Evolutionary conservation across 2,329 filamentous ascomycete genomes (phyloP), one percentile per base, ranked within the genome.

Genomic region (Fusarium globosum): DNA sequence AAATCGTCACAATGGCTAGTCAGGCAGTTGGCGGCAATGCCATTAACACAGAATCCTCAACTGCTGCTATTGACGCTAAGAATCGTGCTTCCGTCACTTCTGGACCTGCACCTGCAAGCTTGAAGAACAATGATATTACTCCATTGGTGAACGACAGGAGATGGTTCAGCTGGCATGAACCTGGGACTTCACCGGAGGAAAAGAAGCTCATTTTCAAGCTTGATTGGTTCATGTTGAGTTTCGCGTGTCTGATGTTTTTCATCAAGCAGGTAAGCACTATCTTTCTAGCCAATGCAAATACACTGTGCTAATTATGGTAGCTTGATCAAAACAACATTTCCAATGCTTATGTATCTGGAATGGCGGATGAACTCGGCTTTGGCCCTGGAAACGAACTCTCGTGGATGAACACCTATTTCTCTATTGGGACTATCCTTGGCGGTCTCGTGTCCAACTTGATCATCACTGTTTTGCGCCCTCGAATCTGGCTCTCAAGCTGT

Each of bases 281-380:
- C 30, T 30, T 4, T 30, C 30, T 4, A 30, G 30, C 30, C 4
- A 4, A 30, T 21, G 12, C 30, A 30, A 30, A 30, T 26, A 20
- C 16, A 18, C 26, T 11, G 20, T 46, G 49, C 67, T 75, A 36
- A 76, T 15, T 39, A 6, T 8, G 23, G 21, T 30, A 79, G 76
- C 81, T 87, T 15, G 86, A 87, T 69, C 80, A 82, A 45, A 83
- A 82, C 66, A 85, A 86, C 64, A 78, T 87, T 48, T 83, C 83
- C 65, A 87, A 87, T 73, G 86, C 86, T 7, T 88, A 86, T 61
- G 80, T 85, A 28, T 82, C 83, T 33, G 83, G 86, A 69, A 85
- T 87, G 85, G 71, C 80, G 56, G 81, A 87, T 64, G 82, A 88
- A 49, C 81, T 89, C 7, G 69, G 80, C 38, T 82, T 88, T 74